These are phyloP conservation scores for Ogataea pini DNA, from an alignment of 805 yeast genomes.

Conservation along the genomic window DNA sequence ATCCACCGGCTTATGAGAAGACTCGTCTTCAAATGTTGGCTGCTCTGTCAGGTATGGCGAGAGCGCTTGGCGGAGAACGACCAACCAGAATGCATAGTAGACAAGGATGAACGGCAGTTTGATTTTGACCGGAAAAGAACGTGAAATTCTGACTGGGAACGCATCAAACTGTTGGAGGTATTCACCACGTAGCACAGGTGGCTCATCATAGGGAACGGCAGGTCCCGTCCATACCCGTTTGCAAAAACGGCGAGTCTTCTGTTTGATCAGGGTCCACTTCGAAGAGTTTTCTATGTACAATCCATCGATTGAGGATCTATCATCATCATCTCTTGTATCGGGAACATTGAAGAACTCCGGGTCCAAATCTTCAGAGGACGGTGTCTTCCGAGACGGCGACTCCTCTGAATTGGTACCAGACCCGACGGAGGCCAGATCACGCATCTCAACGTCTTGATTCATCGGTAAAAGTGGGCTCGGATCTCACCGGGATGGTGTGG, in stretches of 20 bases:
- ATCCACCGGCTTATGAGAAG: slow-evolving; percentile 16
- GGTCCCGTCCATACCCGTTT: slow-evolving; percentile 59
- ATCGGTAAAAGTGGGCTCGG: not conserved
- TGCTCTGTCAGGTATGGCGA: slow-evolving; percentile 47
- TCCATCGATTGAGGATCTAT: not conserved
- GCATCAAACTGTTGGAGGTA: slow-evolving; percentile 39
- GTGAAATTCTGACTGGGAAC: slow-evolving; percentile 42
- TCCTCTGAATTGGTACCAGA: too few species aligned
- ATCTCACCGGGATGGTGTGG: not conserved
- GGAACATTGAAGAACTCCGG: slow-evolving; percentile 1
- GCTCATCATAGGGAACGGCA: slow-evolving; percentile 43
- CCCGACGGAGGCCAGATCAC: not conserved
- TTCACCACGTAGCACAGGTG: slow-evolving; percentile 41
- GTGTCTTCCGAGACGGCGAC: not conserved
- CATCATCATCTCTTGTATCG: slow-evolving; percentile 2
- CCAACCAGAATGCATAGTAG: slow-evolving; percentile 51
- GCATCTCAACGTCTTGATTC: slow-evolving; percentile 2
- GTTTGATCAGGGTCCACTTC: not conserved
- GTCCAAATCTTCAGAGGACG: not conserved
- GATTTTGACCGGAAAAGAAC: slow-evolving; percentile 29
- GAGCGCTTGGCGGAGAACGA: slow-evolving; percentile 39
- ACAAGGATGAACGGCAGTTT: slow-evolving; percentile 35
- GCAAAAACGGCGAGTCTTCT: slow-evolving; percentile 12
- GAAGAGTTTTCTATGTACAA: slow-evolving; percentile 4
- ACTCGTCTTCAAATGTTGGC: slow-evolving; percentile 35